Conservation (phyloP, 345 rosid species). For the Cochlearia excelsa region DNA sequence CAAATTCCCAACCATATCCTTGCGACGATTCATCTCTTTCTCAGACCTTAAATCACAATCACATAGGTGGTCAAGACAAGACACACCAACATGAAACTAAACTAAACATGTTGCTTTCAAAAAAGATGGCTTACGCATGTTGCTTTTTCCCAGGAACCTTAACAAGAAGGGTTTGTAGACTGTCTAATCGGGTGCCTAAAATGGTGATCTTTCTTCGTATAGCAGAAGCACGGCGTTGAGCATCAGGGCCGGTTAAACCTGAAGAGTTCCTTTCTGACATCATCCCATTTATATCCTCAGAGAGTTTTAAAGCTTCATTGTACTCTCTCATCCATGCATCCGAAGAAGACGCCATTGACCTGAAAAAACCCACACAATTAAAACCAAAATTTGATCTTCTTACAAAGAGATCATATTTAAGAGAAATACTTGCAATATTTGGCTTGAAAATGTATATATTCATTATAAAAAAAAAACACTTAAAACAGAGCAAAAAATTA, state of each 20-base stretch:
- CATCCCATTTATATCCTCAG: conserved; percentile 84
- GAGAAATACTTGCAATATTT: conserved; percentile 4
- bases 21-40: conserved; percentile 98
- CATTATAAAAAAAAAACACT: conserved; percentile 1
- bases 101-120: background rate
- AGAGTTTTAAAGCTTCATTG: conserved; percentile 67
- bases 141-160: conserved; percentile 69
- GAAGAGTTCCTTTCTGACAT: conserved; percentile 62
- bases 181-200: conserved; percentile 80
- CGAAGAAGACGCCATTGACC: conserved; percentile 67
- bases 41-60: conserved; percentile 52
- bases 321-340: conserved; percentile 90
- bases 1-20: conserved; percentile 73
- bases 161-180: conserved; percentile 67
- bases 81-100: conserved; percentile 4
- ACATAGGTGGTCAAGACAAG: no score
- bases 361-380: conserved; percentile 19
- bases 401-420: background rate
- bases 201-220: conserved; percentile 87
- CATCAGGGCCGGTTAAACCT: conserved; percentile 69
- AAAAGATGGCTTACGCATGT: conserved; percentile 49
- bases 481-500: background rate
- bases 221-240: conserved; percentile 87
- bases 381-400: conserved; percentile 1
- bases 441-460: background rate